Conservation (phyloP, 1,284 basidiomycete species). For the Ganoderma resinaceum region DNA sequence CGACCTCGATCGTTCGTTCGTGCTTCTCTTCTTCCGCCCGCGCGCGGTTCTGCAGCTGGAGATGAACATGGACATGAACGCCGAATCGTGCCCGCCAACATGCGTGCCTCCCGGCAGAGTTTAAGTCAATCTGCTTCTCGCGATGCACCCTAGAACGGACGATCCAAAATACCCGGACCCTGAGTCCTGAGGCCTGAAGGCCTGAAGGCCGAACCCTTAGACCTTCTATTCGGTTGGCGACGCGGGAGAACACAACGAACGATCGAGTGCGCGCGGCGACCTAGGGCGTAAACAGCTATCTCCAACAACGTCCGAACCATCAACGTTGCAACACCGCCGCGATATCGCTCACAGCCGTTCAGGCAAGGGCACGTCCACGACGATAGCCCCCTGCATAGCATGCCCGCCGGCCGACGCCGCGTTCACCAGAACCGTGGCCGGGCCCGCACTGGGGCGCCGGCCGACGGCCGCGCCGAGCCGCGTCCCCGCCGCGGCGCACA, state of each 20-base stretch:
- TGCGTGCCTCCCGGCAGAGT: neutral
- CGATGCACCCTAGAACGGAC: neutral
- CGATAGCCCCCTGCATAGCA: slow-evolving; percentile 6
- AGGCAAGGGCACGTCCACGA: slow-evolving; percentile 17
- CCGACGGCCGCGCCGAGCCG: slow-evolving; percentile 10
- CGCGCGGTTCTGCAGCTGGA: neutral
- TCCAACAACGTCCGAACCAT: neutral
- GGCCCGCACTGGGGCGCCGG: neutral
- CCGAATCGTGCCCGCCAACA: neutral
- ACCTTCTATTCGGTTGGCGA: neutral
- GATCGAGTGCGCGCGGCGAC: neutral
- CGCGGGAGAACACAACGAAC: neutral
- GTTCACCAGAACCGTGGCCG: slow-evolving; percentile 22
- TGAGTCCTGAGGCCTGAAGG: neutral
- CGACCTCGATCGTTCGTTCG: neutral
- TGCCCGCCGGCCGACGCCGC: slow-evolving; percentile 13
- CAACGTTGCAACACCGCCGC: too few relatives aligned
- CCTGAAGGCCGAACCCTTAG: neutral
- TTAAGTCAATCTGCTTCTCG: neutral
- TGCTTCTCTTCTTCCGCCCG: neutral
- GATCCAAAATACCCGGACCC: neutral
- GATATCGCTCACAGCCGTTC: slow-evolving; percentile 4
- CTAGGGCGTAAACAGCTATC: neutral
- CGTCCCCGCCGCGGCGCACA: slow-evolving; percentile 7
- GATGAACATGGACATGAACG: neutral